Conservation (phyloP, 768 basidiomycete genomes). For the Boletus rex-veris region DNA sequence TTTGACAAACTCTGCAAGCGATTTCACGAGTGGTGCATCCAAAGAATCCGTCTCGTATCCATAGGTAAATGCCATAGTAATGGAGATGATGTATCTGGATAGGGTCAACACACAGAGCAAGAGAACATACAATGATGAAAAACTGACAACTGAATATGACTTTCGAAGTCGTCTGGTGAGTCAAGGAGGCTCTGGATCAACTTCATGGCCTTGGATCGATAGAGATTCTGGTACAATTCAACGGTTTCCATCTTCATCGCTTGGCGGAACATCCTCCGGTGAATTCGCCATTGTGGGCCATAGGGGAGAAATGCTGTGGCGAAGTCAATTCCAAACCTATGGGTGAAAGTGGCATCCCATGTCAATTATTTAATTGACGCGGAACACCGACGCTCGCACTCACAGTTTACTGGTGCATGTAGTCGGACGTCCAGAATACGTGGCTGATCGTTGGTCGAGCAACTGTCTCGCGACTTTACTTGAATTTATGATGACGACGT, state of each 20-base stretch:
- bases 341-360: too few relatives aligned
- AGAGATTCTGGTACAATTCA: constrained; percentile 21
- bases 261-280: constrained; percentile 30
- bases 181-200: constrained; percentile 21
- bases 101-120: neutral
- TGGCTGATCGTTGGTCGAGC: constrained; percentile 29
- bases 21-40: constrained; percentile 26
- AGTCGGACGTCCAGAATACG: constrained; percentile 29
- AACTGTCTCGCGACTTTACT: constrained; percentile 23
- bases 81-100: constrained; percentile 29
- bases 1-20: constrained; percentile 22
- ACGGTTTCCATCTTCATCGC: constrained; percentile 19
- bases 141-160: constrained; percentile 23
- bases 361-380: neutral
- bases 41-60: constrained; percentile 27
- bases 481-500: constrained; percentile 28
- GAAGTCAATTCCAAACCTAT: constrained; percentile 30
- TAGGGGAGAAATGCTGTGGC: constrained; percentile 28
- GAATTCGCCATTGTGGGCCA: constrained; percentile 27
- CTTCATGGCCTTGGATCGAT: constrained; percentile 19
- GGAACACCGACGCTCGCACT: neutral
- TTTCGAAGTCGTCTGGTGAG: constrained; percentile 22
- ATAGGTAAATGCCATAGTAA: constrained; percentile 31
- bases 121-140: neutral
- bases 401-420: constrained; percentile 23